Conservation (phyloP, 2,329 filamentous ascomycete species). For the Pseudogymnoascus sp. region DNA sequence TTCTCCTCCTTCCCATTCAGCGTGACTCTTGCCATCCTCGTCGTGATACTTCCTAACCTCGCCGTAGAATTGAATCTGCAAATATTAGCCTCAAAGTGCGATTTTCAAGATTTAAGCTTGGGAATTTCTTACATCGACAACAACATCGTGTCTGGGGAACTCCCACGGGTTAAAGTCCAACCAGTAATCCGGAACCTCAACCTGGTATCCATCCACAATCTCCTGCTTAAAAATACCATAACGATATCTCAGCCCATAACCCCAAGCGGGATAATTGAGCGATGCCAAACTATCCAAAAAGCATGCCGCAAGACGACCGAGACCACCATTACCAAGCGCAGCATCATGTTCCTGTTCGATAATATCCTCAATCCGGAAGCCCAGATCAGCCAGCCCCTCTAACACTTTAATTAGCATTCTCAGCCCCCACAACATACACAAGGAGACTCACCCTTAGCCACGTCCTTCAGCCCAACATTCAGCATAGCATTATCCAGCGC, state of each 20-base stretch:
- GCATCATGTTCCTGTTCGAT: slow-evolving; percentile 94
- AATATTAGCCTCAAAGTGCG: slow-evolving; percentile 24
- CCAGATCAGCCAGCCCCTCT: slow-evolving; percentile 82
- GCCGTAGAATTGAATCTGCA: slow-evolving; percentile 82
- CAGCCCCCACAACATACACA: background rate
- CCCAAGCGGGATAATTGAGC: slow-evolving; percentile 93
- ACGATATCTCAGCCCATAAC: slow-evolving; percentile 88
- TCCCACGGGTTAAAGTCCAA: slow-evolving; percentile 99
- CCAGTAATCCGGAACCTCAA: slow-evolving; percentile 98
- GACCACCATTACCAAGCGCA: slow-evolving; percentile 88
- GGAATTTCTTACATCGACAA: slow-evolving; percentile 59
- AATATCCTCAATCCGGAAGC: slow-evolving; percentile 94
- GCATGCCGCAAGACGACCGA: slow-evolving; percentile 89
- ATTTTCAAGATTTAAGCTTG: background rate
- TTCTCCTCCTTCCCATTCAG: slow-evolving; percentile 87
- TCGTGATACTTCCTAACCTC: slow-evolving; percentile 67
- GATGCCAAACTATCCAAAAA: slow-evolving; percentile 95
- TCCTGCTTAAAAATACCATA: slow-evolving; percentile 99
- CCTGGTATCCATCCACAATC: slow-evolving; percentile 95
- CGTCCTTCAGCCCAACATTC: slow-evolving; percentile 81
- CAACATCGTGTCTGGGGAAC: slow-evolving; percentile 90
- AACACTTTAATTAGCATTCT: background rate
- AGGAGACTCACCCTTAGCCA: slow-evolving; percentile 60
- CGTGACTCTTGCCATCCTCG: slow-evolving; percentile 63
- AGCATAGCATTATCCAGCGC: slow-evolving; percentile 98